These are phyloP conservation scores for Pichia sp. DNA, from an alignment of 1,139 yeast genomes.

Conservation along the genomic window DNA sequence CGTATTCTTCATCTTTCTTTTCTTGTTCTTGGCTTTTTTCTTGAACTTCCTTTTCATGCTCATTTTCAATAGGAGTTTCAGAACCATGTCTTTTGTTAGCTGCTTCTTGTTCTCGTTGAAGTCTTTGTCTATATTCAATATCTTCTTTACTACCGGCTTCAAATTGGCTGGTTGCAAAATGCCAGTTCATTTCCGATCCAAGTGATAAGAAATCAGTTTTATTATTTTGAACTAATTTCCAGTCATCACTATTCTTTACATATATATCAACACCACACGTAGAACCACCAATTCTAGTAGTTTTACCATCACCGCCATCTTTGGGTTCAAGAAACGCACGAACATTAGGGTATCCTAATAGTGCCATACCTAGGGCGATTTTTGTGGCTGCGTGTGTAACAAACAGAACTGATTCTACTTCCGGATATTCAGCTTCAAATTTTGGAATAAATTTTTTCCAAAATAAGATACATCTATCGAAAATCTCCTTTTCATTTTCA, in stretches of 20 bases:
- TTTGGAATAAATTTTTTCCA: constrained; percentile 43
- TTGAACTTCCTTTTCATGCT: constrained; percentile 18
- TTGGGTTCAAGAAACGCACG: constrained; percentile 33
- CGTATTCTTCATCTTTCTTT: too few relatives aligned
- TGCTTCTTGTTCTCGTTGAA: constrained; percentile 13
- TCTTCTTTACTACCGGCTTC: constrained; percentile 62
- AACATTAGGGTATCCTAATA: constrained; percentile 36
- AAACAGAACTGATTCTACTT: constrained; percentile 38
- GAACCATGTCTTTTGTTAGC: constrained; percentile 9
- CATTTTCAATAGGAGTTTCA: constrained; percentile 1
- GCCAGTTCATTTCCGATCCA: constrained; percentile 63
- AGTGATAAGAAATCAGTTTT: constrained; percentile 41
- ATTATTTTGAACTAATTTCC: constrained; percentile 46
- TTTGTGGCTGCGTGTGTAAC: constrained; percentile 59
- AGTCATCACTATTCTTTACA: constrained; percentile 20
- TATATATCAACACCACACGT: constrained; percentile 52
- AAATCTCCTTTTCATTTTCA: constrained; percentile 44
- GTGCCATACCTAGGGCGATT: constrained; percentile 51
- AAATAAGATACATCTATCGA: constrained; percentile 38
- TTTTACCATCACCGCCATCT: constrained; percentile 42
- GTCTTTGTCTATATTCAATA: constrained; percentile 37
- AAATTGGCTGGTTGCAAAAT: constrained; percentile 38
- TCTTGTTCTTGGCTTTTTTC: too few relatives aligned
- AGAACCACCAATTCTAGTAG: constrained; percentile 44
- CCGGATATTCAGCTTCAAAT: constrained; percentile 41